These are phyloP conservation scores for Pythium angustatum DNA, from an alignment of 352 stramenopile species.

Conservation along the genomic window DNA sequence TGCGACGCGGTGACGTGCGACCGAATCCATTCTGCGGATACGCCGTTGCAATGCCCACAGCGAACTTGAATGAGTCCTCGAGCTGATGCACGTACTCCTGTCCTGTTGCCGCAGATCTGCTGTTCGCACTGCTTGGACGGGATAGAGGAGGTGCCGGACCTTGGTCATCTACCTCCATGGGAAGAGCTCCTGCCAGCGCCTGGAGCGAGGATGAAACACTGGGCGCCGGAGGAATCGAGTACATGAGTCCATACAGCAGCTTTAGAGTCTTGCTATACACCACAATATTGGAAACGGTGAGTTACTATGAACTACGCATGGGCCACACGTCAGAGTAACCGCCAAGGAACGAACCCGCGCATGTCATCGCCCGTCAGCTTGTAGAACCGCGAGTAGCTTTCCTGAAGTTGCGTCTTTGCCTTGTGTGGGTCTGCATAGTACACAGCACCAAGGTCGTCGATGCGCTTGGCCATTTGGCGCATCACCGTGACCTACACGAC, in stretches of 20 bases:
- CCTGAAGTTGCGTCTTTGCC: constrained; percentile 59
- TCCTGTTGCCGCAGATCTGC: constrained; percentile 9
- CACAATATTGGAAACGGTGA: neutral
- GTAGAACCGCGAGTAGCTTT: constrained; percentile 78
- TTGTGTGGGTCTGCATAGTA: constrained; percentile 47
- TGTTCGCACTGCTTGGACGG: neutral
- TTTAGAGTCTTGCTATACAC: constrained; percentile 57
- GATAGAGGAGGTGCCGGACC: neutral
- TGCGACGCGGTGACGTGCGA: constrained; percentile 19
- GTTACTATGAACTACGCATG: neutral
- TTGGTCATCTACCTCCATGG: constrained; percentile 32
- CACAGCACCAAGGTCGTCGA: constrained; percentile 44
- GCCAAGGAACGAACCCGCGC: constrained; percentile 48
- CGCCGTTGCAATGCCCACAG: constrained; percentile 57
- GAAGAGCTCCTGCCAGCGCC: neutral
- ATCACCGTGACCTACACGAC: constrained; percentile 57
- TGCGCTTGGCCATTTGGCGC: constrained; percentile 74
- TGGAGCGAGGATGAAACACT: neutral
- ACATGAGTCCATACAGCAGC: constrained; percentile 71
- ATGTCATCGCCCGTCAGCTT: constrained; percentile 75
- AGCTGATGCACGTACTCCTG: constrained; percentile 48
- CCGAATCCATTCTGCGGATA: constrained; percentile 15
- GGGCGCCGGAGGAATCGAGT: constrained; percentile 33
- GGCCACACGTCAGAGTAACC: too few species aligned
- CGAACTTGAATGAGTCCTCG: constrained; percentile 82